These are phyloP conservation scores for Tricholoma bakamatsutake DNA, from an alignment of 768 basidiomycete genomes.

Conservation along the genomic window DNA sequence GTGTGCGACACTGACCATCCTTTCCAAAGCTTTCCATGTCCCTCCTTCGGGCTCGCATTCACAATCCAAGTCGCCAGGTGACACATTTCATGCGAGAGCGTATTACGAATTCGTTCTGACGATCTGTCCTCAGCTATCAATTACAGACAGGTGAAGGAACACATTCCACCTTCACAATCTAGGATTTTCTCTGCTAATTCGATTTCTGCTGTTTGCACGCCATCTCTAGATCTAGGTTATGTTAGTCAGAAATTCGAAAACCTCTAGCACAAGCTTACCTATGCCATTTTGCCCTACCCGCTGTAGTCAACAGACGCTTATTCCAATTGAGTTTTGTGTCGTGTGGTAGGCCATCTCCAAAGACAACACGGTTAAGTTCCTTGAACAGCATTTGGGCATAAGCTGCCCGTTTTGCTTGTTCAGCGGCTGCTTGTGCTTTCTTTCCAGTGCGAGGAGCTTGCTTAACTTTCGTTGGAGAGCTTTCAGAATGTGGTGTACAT, in stretches of 20 bases:
- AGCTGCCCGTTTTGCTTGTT: slow-evolving; percentile 36
- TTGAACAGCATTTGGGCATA: slow-evolving; percentile 58
- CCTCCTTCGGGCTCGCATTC: slow-evolving; percentile 60
- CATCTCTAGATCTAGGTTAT: slow-evolving; percentile 44
- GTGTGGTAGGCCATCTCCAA: slow-evolving; percentile 46
- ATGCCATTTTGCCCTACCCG: slow-evolving; percentile 64
- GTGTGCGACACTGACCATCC: slow-evolving; percentile 45
- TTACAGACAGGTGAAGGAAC: not conserved
- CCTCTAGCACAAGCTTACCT: slow-evolving; percentile 30
- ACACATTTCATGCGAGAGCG: slow-evolving; percentile 89
- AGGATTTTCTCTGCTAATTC: slow-evolving; percentile 81
- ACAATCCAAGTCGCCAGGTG: slow-evolving; percentile 87
- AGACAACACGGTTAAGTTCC: slow-evolving; percentile 54
- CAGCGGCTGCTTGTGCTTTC: slow-evolving; percentile 36
- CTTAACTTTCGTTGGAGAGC: slow-evolving; percentile 1
- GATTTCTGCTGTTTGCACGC: slow-evolving; percentile 56
- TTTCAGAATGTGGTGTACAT: not conserved
- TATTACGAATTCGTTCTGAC: slow-evolving; percentile 73
- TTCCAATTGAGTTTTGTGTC: slow-evolving; percentile 62
- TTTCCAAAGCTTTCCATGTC: slow-evolving; percentile 70
- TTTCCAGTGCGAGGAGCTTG: slow-evolving; percentile 22
- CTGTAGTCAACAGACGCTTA: slow-evolving; percentile 58
- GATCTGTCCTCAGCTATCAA: not conserved
- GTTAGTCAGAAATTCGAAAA: slow-evolving; percentile 2
- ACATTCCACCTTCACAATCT: slow-evolving; percentile 58